Evolutionary conservation across 129 eudicot species (phyloP).

Genomic region (Calendula officinalis): DNA sequence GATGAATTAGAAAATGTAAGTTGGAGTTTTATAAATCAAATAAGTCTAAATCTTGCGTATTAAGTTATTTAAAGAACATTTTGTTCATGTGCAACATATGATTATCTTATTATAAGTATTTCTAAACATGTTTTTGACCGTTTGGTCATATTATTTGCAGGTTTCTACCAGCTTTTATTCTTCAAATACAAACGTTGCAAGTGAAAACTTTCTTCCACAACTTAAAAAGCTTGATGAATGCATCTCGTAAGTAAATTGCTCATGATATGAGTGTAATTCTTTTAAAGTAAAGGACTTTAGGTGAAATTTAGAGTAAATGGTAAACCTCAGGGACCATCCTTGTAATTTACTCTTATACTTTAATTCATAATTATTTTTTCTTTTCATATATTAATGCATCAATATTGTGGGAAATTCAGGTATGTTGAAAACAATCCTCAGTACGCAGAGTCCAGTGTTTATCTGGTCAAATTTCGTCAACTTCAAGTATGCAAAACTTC

Average conservation of each 20-base stretch:
- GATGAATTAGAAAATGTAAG: slow-evolving; percentile 97
- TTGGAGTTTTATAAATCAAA: slow-evolving; percentile 18
- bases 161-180: slow-evolving; percentile 89
- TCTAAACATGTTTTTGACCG: too few species aligned
- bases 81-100: neutral
- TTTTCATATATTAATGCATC: slow-evolving; percentile 20
- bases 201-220: slow-evolving; percentile 72
- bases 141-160: slow-evolving; percentile 41
- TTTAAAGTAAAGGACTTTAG: neutral
- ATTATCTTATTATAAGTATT: neutral
- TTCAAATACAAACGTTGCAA: slow-evolving; percentile 74
- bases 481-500: slow-evolving; percentile 72
- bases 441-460: slow-evolving; percentile 93
- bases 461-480: slow-evolving; percentile 94
- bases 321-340: too few species aligned
- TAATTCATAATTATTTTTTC: slow-evolving; percentile 3
- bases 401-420: slow-evolving; percentile 32
- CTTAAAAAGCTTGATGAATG: slow-evolving; percentile 89
- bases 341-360: neutral
- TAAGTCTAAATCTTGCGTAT: neutral
- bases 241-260: slow-evolving; percentile 69
- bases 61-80: too few species aligned
- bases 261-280: neutral
- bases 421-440: slow-evolving; percentile 99
- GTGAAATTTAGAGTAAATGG: too few species aligned